Percentiles rank a stretch among this genome's conserved stretches.
These are phyloP conservation scores for Spizellomyces sp. DNA, from an alignment of 192 early-diverging fungal species.

Conservation along the genomic window DNA sequence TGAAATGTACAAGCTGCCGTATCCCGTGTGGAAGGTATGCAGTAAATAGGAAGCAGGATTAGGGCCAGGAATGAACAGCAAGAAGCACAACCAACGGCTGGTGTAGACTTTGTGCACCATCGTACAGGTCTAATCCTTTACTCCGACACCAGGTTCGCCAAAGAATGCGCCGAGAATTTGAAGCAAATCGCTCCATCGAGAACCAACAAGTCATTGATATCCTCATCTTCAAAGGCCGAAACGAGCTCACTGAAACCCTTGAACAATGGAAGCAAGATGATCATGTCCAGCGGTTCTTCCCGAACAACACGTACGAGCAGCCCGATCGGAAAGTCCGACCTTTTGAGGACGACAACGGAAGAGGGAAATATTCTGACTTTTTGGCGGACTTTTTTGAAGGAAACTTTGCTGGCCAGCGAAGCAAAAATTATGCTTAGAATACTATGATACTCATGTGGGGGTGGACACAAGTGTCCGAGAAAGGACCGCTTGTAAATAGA, in stretches of 20 bases:
- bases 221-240: slow-evolving; percentile 82
- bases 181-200: slow-evolving; percentile 77
- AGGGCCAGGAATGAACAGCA: neutral
- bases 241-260: slow-evolving; percentile 87
- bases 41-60: neutral
- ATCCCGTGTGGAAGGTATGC: slow-evolving; percentile 26
- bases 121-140: slow-evolving; percentile 41
- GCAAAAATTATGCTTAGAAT: slow-evolving; percentile 20
- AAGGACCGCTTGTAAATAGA: too few species aligned
- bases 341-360: slow-evolving; percentile 67
- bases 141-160: slow-evolving; percentile 70
- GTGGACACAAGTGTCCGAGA: too few species aligned
- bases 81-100: too few species aligned
- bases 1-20: slow-evolving; percentile 38
- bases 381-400: slow-evolving; percentile 41
- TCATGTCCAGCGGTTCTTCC: slow-evolving; percentile 88
- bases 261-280: slow-evolving; percentile 92
- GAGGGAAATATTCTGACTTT: slow-evolving; percentile 50
- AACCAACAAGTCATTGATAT: slow-evolving; percentile 80
- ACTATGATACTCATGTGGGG: neutral
- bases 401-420: slow-evolving; percentile 13
- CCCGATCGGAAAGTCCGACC: slow-evolving; percentile 66
- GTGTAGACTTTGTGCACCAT: neutral
- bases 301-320: slow-evolving; percentile 62
- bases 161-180: slow-evolving; percentile 89